Evolutionary conservation across 768 basidiomycete species (phyloP), one percentile per base, ranked within the genome.

Genomic region (Mycena amicta): DNA sequence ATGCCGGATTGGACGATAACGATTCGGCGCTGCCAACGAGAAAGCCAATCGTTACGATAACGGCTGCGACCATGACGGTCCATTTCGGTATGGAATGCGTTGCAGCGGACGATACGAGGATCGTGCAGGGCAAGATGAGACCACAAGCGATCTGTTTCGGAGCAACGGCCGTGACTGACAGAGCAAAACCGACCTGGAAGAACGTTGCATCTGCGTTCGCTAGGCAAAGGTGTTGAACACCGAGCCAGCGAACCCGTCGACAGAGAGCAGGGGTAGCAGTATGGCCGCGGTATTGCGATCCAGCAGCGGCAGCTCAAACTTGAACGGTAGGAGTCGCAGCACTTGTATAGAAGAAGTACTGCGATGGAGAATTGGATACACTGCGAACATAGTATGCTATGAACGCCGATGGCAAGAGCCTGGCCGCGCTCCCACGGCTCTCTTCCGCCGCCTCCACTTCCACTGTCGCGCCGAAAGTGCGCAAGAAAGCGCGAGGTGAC

Each of bases 71-170:
- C 22, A 84, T 61, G 15, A 83, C 78, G 4, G 75, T 68, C 3
- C 56, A 8, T 3, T 80, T 71, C 0, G 84, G 82, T 1, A 71
- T 60, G 4, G 78, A 70, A 13, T 71, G 74, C 6, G 80, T 76
- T 49, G 77, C 64, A 37, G 77, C 28, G 51, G 80, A 80, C 5
- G 83, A 80, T 54, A 86, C 77, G 50, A 79, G 53, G 56, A 86
- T 83, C 3, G 86, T 87, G 52, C 83, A 74, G 2, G 86, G 86
- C 2, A 87, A 74, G 15, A 85, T 79, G 28, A 87, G 74, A 3
- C 85, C 86, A 49, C 85, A 74, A 0, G 86, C 86, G 60, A 87
- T 83, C 80, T 86, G 28, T 46, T 27, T 30, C 31, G n/a, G 30
- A 12, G 50, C 8, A 13, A 12, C 29, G 23, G 4, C 16, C 30